phyloP scores from a whole-genome alignment of 108 stramenopile genomes.

The Cyclotella choctawhatcheeana region DNA sequence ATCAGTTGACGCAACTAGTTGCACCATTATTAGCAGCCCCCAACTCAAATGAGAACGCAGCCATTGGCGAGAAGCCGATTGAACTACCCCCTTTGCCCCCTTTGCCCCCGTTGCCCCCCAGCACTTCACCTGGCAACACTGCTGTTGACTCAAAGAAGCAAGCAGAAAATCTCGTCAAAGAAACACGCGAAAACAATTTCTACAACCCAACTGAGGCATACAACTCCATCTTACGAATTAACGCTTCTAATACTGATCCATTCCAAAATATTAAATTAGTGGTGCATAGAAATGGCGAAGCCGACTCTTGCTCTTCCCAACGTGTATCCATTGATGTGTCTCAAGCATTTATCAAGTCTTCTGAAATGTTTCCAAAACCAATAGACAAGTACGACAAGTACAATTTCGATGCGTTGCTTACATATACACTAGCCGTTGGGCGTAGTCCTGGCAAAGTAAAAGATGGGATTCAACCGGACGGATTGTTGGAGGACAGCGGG shows the following conservation, averaged over 20 bases:
- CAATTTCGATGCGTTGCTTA: slow-evolving; percentile 71
- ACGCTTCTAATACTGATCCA: not conserved
- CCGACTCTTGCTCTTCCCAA: slow-evolving; percentile 60
- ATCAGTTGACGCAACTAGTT: not conserved
- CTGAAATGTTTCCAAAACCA: slow-evolving; percentile 4
- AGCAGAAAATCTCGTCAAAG: not conserved
- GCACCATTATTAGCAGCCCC: not conserved
- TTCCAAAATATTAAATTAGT: slow-evolving; percentile 37
- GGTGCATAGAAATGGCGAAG: slow-evolving; percentile 81
- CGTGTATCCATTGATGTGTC: not conserved
- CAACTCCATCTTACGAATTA: not conserved
- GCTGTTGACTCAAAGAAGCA: too few relatives aligned
- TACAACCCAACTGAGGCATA: not conserved
- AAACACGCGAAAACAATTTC: not conserved
- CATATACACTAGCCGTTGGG: slow-evolving; percentile 47
- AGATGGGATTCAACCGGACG: not conserved
- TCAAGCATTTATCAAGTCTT: slow-evolving; percentile 16
- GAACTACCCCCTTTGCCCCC: too few relatives aligned
- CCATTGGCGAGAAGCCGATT: not conserved
- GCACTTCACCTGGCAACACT: not conserved
- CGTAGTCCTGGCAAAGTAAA: not conserved
- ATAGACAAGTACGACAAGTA: slow-evolving; percentile 57
- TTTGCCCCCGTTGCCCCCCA: slow-evolving; percentile 3
- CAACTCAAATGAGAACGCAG: not conserved
- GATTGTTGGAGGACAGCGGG: slow-evolving; percentile 10